These are phyloP conservation scores for Pelargonium citronellum DNA, from an alignment of 441 rosid genomes.

Conservation along the genomic window DNA sequence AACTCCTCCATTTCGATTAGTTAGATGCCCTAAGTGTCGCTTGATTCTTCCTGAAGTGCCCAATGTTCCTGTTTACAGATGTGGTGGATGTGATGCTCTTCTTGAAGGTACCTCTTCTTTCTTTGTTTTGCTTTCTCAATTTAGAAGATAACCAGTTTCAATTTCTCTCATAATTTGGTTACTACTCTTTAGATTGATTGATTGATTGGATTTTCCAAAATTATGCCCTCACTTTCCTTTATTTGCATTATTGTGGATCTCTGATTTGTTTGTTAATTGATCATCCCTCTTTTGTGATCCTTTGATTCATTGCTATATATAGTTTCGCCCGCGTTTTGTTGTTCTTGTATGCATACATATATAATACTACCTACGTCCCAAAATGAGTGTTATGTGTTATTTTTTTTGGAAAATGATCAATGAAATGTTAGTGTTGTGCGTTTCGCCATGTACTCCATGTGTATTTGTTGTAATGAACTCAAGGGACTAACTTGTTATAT, in stretches of 20 bases:
- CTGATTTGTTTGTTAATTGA: background rate
- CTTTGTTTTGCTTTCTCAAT: no score
- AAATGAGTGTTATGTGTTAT: no score
- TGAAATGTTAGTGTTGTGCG: no score
- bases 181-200: no score
- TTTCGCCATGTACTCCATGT: background rate
- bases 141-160: background rate
- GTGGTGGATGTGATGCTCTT: constrained; percentile 61
- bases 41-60: constrained; percentile 58
- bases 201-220: no score
- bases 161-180: no score
- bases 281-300: background rate
- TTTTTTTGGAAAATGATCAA: no score
- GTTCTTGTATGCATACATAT: background rate
- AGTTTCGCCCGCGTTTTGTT: background rate
- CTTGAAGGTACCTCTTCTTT: constrained; percentile 52
- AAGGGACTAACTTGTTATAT: no score
- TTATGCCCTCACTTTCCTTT: no score
- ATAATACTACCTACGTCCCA: no score
- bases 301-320: background rate
- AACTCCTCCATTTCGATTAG: constrained; percentile 45
- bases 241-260: background rate
- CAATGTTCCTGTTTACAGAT: constrained; percentile 54
- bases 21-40: constrained; percentile 73
- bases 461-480: background rate